A percentile compares a stretch with the other conserved stretches of the same genome.
These are phyloP conservation scores for Tricholoma hemisulphureum DNA, from an alignment of 768 basidiomycete genomes.

Conservation along the genomic window DNA sequence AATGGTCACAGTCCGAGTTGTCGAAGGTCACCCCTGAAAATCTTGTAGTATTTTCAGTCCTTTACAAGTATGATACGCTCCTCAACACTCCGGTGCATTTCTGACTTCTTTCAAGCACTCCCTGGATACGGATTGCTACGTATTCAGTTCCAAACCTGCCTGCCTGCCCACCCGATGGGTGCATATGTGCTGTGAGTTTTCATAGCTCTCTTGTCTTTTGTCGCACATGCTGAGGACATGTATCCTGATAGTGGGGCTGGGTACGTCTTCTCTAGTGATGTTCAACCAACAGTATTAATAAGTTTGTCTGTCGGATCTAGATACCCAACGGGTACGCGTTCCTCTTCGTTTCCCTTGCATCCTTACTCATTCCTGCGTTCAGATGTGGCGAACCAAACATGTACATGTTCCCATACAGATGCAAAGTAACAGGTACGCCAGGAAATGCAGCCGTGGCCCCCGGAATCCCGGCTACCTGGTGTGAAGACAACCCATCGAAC, in stretches of 20 bases:
- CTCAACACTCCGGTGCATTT: not conserved
- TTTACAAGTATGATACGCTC: slow-evolving; percentile 39
- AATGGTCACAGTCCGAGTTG: slow-evolving; percentile 41
- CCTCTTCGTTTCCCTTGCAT: not conserved
- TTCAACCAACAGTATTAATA: not conserved
- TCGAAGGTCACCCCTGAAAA: slow-evolving; percentile 45
- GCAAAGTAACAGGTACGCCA: slow-evolving; percentile 44
- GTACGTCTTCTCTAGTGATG: slow-evolving; percentile 21
- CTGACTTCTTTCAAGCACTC: slow-evolving; percentile 36
- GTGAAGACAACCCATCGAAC: slow-evolving; percentile 40
- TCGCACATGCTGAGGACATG: slow-evolving; percentile 4
- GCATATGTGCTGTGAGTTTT: slow-evolving; percentile 48
- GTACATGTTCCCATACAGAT: slow-evolving; percentile 45
- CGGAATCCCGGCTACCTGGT: slow-evolving; percentile 49
- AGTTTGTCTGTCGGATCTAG: slow-evolving; percentile 15
- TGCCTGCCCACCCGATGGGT: slow-evolving; percentile 47
- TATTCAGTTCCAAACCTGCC: slow-evolving; percentile 53
- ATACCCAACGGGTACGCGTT: slow-evolving; percentile 38
- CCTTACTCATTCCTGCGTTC: not conserved
- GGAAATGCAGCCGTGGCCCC: slow-evolving; percentile 39
- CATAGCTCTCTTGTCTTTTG: not conserved
- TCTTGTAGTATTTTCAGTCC: slow-evolving; percentile 50
- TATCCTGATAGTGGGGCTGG: slow-evolving; percentile 48
- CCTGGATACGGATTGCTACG: slow-evolving; percentile 45
- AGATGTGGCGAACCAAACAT: slow-evolving; percentile 56